Evolutionary conservation across 805 yeast genomes (phyloP), one percentile per base, ranked within the genome.

Genomic region (Saturnispora quitensis): DNA sequence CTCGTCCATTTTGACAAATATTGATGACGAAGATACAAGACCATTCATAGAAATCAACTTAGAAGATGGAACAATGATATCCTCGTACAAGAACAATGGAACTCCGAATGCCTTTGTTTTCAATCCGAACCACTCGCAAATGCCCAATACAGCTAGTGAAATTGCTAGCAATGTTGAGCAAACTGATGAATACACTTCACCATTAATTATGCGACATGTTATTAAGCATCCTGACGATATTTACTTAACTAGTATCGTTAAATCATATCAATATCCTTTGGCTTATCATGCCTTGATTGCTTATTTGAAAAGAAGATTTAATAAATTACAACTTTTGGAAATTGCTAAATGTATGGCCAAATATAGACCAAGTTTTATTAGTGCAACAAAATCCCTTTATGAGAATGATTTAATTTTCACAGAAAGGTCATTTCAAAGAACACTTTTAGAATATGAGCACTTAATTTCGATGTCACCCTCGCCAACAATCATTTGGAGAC

Each of bases 401-500:
- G 89, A 85, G 56, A 80, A 80, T 61, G 93, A 86, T 62, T 67
- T 84, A 46, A 75, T 83, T 40, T 78, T 78, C 55, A 80, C 82
- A 36, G 85, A 80, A 56, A 60, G 80, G 45, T 75, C 80, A 12
- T 75, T 80, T 54, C 84, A 80, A 55, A 61, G 84, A 47, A 73
- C 82, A 0, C 59, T 80, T 22, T 55, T 75, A 59, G 90, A 86
- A 52, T 76, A 76, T 53, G 83, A 80, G 60, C 72, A 57, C 58
- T 74, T 53, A 73, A 80, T 69, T 63, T 72, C 68, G 69, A 72
- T 81, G 52, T 81, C 84, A 18, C 84, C 89, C 10, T 79, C 87
- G 1, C 95, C 95, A 1, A 83, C 91, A 3, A 81, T 86, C 17
- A 82, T 86, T 56, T 87, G 95, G 95, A 73, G 95, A 59, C 70